Evolutionary conservation across 345 rosid genomes (phyloP).

Genomic region (Noccaea caerulescens): DNA sequence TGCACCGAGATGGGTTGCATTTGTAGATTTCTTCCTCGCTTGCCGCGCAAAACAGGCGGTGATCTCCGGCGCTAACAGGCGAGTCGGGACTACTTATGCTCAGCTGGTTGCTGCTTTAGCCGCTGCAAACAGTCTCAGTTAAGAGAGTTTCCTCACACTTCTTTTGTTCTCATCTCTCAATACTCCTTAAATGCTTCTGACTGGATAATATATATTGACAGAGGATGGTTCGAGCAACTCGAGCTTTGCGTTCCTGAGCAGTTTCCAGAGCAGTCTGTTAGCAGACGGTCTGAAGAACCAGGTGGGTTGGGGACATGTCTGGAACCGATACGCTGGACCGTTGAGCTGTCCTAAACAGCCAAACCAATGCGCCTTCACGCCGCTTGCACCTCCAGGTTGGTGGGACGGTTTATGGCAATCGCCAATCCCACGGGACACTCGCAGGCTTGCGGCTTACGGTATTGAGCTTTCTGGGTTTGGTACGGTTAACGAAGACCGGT

Average conservation of each 20-base stretch:
- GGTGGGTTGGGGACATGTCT: conserved; percentile 95
- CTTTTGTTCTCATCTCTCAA: background rate
- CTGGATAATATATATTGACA: conserved; percentile 42
- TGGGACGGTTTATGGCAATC: conserved; percentile 98
- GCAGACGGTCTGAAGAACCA: conserved; percentile 72
- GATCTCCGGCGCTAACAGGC: conserved; percentile 87
- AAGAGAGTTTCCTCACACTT: conserved; percentile 5
- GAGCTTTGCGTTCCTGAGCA: conserved; percentile 75
- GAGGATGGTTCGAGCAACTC: conserved; percentile 62
- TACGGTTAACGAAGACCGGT: conserved; percentile 64
- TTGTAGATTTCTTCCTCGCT: conserved; percentile 98
- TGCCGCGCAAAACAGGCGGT: conserved; percentile 79
- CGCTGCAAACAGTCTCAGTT: conserved; percentile 84
- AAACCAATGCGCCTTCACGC: conserved; percentile 85
- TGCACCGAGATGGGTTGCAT: conserved; percentile 98
- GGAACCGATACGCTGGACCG: conserved; percentile 96
- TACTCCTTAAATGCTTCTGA: background rate
- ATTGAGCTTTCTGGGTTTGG: conserved; percentile 80
- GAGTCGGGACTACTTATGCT: conserved; percentile 92
- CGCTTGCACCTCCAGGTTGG: conserved; percentile 96
- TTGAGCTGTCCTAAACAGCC: conserved; percentile 77
- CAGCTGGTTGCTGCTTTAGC: conserved; percentile 89
- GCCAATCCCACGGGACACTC: conserved; percentile 74
- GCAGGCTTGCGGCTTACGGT: conserved; percentile 66
- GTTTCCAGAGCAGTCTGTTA: conserved; percentile 79